Base-by-base conservation (phyloP, 2,329 filamentous ascomycete species). In the Aspergillus brasiliensis region DNA sequence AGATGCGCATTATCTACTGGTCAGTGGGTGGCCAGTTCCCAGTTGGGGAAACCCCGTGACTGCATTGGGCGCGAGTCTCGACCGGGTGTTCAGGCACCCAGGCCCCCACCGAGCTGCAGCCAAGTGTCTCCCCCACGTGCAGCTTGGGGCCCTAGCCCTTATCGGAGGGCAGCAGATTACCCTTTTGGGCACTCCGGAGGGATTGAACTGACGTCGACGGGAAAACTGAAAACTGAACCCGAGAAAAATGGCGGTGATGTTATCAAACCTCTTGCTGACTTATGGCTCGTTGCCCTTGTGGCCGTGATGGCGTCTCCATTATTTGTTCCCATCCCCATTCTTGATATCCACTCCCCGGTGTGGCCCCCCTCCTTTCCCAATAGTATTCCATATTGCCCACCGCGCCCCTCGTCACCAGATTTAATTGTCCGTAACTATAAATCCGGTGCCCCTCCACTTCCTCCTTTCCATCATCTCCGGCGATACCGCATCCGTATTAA, bases 81-180 rank as follows among this genome's bases (percentile, higher is more conserved):
- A 56, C 51, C 64, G 64, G 61, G 62, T 62, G 59, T 56, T 53
- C 49, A 63, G 61, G 62, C 63, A 62, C 53, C 55, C 48, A 63
- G 58, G 62, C 62, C 58, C 21, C 44, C 8, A n/a, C 42, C 21
- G 21, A 42, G 38, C 28, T 11, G 25, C 38, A 42, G 25, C 15
- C 44, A 19, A 21, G 27, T 17, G 17, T 44, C 10, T 8, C 21
- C 25, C 13, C 57, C 66, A 68, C 65, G 67, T 66, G 63, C 42
- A 40, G 21, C 7, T 1, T 34, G 25, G 42, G 59, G 49, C 66
- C 65, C 66, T 67, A 68, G 62, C 66, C 67, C 66, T 69, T 68
- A 67, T 68, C 66, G 21, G 48, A 34, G 46, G 46, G 15, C 42
- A 57, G 27, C 31, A 57, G 48, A 34, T 54, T 63, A 62, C 66